A percentile compares a stretch with the other conserved stretches of the same genome.
These are phyloP conservation scores for Phytophthora nicotianae DNA, from an alignment of 352 stramenopile genomes.

Conservation along the genomic window DNA sequence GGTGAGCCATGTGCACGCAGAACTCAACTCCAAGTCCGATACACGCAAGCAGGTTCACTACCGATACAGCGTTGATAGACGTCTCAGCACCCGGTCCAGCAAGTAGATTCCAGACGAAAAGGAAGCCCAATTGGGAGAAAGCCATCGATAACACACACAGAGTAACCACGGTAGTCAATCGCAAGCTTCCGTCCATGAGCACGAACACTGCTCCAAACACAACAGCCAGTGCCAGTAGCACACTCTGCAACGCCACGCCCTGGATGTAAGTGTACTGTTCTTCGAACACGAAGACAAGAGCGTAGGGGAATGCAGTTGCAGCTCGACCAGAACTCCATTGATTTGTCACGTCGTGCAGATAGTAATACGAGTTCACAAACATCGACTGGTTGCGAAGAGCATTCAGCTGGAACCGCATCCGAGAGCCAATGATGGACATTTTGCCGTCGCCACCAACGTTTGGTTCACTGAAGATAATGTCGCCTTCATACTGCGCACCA, in stretches of 20 bases:
- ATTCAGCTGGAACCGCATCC: conserved; percentile 88
- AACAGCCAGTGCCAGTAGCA: conserved; percentile 80
- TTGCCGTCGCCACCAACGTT: not conserved
- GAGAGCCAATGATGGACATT: conserved; percentile 70
- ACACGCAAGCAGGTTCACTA: conserved; percentile 89
- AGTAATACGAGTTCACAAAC: conserved; percentile 92
- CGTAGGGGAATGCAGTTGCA: conserved; percentile 83
- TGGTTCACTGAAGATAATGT: conserved; percentile 75
- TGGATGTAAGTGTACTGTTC: conserved; percentile 94
- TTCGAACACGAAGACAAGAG: conserved; percentile 92
- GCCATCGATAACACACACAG: conserved; percentile 83
- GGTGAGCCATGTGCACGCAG: conserved; percentile 85
- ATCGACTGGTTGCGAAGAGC: conserved; percentile 88
- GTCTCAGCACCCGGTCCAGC: conserved; percentile 48
- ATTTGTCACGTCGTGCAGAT: conserved; percentile 65
- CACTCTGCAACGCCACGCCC: conserved; percentile 84
- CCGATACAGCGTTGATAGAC: conserved; percentile 90
- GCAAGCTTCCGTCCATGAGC: conserved; percentile 73
- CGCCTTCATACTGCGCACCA: conserved; percentile 82
- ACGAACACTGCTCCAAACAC: conserved; percentile 83
- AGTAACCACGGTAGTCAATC: conserved; percentile 70
- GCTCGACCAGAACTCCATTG: conserved; percentile 40
- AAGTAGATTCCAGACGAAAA: conserved; percentile 84
- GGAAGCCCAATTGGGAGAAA: conserved; percentile 73
- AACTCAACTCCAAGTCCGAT: conserved; percentile 92